Conservation (phyloP, 805 yeast genomes). For the Ascoidea tarda region DNA sequence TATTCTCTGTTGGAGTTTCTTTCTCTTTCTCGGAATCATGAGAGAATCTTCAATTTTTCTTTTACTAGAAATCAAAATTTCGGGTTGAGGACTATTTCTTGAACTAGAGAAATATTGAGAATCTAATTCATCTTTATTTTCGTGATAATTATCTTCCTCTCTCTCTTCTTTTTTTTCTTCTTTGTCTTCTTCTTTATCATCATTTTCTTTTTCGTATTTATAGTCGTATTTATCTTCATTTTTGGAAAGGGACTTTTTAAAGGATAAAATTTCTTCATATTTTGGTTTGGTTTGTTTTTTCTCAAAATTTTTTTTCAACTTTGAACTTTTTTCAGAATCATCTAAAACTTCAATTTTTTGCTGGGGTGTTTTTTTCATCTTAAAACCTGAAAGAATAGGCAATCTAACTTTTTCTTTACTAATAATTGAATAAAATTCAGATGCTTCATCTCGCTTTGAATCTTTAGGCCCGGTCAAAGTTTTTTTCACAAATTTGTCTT, state of each 20-base stretch:
- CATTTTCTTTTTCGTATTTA: constrained; percentile 9
- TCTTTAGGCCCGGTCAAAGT: no score
- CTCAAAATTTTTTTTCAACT: constrained; percentile 19
- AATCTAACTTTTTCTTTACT: constrained; percentile 11
- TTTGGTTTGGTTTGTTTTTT: constrained; percentile 17
- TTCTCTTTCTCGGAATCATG: constrained; percentile 1
- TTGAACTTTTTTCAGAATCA: constrained; percentile 13
- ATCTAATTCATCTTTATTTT: constrained; percentile 8
- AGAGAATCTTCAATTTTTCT: not conserved
- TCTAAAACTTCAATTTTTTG: constrained; percentile 9
- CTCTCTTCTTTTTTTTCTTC: constrained; percentile 10
- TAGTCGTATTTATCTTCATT: constrained; percentile 6
- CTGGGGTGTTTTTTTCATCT: constrained; percentile 7
- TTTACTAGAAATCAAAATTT: not conserved
- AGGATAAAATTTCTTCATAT: not conserved
- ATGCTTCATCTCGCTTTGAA: not conserved
- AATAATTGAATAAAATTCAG: not conserved
- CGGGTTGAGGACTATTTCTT: not conserved
- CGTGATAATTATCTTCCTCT: constrained; percentile 12
- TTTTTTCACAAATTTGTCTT: no score
- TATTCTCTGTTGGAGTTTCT: not conserved
- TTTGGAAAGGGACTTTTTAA: constrained; percentile 8
- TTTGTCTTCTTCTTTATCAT: constrained; percentile 12
- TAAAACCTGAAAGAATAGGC: constrained; percentile 11
- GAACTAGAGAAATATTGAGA: constrained; percentile 6